Base-by-base conservation (phyloP, 495 filamentous ascomycete species). In the Penicillium arizonense region DNA sequence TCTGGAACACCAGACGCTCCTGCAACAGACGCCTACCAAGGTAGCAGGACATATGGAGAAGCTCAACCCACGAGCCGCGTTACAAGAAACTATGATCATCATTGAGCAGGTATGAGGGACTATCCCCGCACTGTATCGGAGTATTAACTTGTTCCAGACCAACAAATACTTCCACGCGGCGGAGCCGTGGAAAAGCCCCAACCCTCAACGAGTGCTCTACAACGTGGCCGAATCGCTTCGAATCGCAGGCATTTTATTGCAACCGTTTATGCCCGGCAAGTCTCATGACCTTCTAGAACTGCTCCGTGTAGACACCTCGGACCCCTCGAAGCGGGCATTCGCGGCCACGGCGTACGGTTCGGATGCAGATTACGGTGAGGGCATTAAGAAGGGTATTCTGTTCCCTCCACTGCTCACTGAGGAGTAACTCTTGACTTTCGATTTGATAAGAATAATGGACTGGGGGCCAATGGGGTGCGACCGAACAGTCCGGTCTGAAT, bases 191-290 rank as follows among this genome's bases (percentile, higher is more conserved):
- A 47, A 75, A 40, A 58, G 62, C 23, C 45, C 79, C 45, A 61
- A 80, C 21, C 53, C 76, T 12, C 70, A 81, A 51, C 65, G 73
- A 48, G 75, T 79, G 36, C 71, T 98, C 37, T 96, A 82, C 64
- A 76, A 88, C 32, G 75, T 78, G 45, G 82, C 84, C 2, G 94
- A 98, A 65, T 81, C 85, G n/a, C 64, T 97, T 37, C 86, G 94
- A 18, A 81, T 97, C 32, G 70, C 74, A 3, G 90, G 86, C 8
- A 96, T 97, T 49, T 72, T 97, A 33, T 73, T 98, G 26, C 93
- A 96, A 67, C 91, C 94, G 3, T 91, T 87, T 62, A 91, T 97
- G 79, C 94, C 94, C 3, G 76, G 69, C n/a, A 96, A 93, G 68
- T 78, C 88, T 40, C 65, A 71, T 32, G 76, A 85, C 58, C 61